Evolutionary conservation across 1,284 basidiomycete species (phyloP), one percentile per base, ranked within the genome.

Genomic region (Rhodotorula sp.): DNA sequence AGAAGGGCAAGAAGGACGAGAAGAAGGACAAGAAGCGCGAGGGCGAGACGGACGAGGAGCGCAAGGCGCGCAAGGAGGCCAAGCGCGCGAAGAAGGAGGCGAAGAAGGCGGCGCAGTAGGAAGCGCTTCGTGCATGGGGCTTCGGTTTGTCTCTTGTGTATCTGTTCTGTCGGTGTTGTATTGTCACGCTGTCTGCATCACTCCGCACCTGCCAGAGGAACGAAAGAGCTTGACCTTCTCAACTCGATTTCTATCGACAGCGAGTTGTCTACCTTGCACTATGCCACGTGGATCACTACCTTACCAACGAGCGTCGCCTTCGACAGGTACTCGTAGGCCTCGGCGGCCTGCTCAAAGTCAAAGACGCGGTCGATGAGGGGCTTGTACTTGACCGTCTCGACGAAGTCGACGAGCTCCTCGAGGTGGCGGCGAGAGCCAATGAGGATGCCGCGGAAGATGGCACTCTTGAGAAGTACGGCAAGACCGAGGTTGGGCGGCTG

Each of bases 351-450:
- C 12, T 82, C 80, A 66, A 83, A 84, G 54, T 76, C 72, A 74
- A 84, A 84, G 12, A 55, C 45, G 25, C 44, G n/a, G 62, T 63
- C 62, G 44, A 63, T 44, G 61, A 83, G 74, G 0, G 82, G 83
- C 58, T 79, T 77, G 65, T 83, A 80, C 52, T 80, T 77, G 61
- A 80, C 79, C 19, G 77, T 72, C 67, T 82, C 80, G 52, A 83
- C 67, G 25, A 81, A 80, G 16, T 78, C 70, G 72, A 79, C 79
- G 77, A 82, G 80, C 62, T 79, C 78, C 72, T 81, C 81, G 75
- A 83, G 82, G 72, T 82, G 80, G 65, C 82, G 78, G 19, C 81
- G 74, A 63, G 81, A 82, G 46, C 82, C 82, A n/a, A 82, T 81
- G 60, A 84, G 80, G 48, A 83, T 80, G 10, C 83, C 83, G 19